Evolutionary conservation across 768 basidiomycete genomes (phyloP).

Genomic region (Galerina sulciceps): DNA sequence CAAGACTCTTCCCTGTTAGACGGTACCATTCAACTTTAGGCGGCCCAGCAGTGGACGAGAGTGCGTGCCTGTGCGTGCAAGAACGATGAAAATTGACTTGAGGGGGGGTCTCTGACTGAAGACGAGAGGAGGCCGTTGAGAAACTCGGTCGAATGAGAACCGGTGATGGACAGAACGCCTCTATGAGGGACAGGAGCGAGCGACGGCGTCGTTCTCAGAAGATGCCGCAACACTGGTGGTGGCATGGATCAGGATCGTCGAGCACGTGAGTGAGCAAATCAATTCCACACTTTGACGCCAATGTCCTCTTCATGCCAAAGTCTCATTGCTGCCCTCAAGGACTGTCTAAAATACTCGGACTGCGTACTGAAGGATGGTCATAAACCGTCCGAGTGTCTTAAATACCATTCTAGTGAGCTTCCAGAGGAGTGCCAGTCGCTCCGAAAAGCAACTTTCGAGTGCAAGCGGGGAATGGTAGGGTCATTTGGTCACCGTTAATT

Average conservation of each 20-base stretch:
- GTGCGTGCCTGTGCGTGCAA: constrained; percentile 75
- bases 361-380: constrained; percentile 81
- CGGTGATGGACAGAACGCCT: constrained; percentile 74
- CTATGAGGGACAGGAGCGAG: constrained; percentile 68
- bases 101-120: constrained; percentile 44
- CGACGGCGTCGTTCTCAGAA: constrained; percentile 53
- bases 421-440: constrained; percentile 82
- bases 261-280: constrained; percentile 3
- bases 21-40: constrained; percentile 13
- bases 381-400: constrained; percentile 87
- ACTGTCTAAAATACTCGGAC: constrained; percentile 84
- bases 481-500: constrained; percentile 6
- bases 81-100: constrained; percentile 66
- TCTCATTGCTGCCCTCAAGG: constrained; percentile 77
- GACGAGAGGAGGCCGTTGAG: constrained; percentile 77
- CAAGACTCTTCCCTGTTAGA: constrained; percentile 79
- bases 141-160: constrained; percentile 81
- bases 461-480: constrained; percentile 87
- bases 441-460: constrained; percentile 84
- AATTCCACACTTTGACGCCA: constrained; percentile 28
- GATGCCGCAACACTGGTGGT: constrained; percentile 41
- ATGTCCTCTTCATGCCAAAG: constrained; percentile 83
- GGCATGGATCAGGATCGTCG: constrained; percentile 28
- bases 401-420: constrained; percentile 72
- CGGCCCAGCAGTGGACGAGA: constrained; percentile 16